Base-by-base conservation (phyloP, 805 yeast genomes). In the Suhomyces xylopsoci region DNA sequence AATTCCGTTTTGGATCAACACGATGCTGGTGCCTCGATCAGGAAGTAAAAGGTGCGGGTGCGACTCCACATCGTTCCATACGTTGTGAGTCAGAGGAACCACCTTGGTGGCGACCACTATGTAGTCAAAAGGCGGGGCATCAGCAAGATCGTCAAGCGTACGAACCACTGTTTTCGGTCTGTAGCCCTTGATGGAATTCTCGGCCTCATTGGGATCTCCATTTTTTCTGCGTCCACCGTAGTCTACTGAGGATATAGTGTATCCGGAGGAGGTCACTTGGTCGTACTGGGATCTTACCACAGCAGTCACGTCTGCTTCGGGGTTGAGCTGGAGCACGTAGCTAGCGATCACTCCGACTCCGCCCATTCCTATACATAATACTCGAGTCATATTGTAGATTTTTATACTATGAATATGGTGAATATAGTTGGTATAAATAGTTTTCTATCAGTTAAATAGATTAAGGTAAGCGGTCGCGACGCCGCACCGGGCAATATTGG, bases 261-360 rank as follows among this genome's bases (percentile, higher is more conserved):
- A 72, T 5, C 77, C 77, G 4, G 61, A 43, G 14, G 52, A 19
- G 9, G 32, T 47, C 20, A 70, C 73, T 5, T 44, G 49, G n/a
- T 68, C 69, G 52, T 64, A 64, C 45, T 67, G 71, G 1, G 71
- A 64, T 47, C 76, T 60, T 28, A 71, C 58, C 14, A 72, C 67
- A 0, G 70, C 68, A 15, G 74, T 68, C 19, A 69, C 60, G 41
- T 65, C 62, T n/a, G 63, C 62, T 2, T 66, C 52, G 4, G 56
- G 53, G 34, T 64, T 63, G 51, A 54, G 61, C 51, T 60, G 59
- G 24, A 74, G 65, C 32, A 80, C 69, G 38, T 84, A 79, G 0
- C 94, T 88, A 5, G 87, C 85, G 32, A 90, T 80, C 19, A 89
- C 80, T 34, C 97, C 97, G 14, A 90, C 94, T 41, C 96, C 97